Evolutionary conservation across 495 filamentous ascomycete species (phyloP).

Genomic region (Xylaria venustula): DNA sequence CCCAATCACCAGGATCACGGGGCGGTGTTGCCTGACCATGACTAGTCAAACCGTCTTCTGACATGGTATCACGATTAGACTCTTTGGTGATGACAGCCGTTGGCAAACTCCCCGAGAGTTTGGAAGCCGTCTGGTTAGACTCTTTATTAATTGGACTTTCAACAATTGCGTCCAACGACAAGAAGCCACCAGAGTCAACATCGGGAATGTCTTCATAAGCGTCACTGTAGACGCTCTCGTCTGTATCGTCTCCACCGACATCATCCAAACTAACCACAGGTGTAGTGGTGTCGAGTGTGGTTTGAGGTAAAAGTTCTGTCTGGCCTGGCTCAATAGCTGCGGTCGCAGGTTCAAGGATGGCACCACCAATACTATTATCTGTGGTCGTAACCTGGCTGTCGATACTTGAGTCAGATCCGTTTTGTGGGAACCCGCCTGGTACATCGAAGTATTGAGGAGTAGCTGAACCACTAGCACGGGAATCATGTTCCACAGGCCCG

Average conservation of each 20-base stretch:
- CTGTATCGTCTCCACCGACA: slow-evolving; percentile 19
- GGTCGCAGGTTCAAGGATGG: slow-evolving; percentile 23
- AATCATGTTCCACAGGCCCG: slow-evolving; percentile 9
- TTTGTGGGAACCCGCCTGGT: slow-evolving; percentile 46
- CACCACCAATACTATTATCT: background rate
- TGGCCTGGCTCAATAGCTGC: slow-evolving; percentile 13
- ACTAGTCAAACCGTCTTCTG: background rate
- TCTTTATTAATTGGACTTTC: slow-evolving; percentile 50
- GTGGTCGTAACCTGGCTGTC: background rate
- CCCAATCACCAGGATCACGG: slow-evolving; percentile 50
- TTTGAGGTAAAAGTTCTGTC: slow-evolving; percentile 17
- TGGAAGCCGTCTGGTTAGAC: background rate
- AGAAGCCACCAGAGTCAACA: slow-evolving; percentile 69
- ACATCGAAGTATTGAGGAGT: slow-evolving; percentile 35
- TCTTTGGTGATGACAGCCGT: slow-evolving; percentile 1
- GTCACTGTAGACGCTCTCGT: slow-evolving; percentile 78
- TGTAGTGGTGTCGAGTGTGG: slow-evolving; percentile 21
- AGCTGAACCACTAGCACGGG: slow-evolving; percentile 8
- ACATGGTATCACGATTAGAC: background rate
- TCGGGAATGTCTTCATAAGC: slow-evolving; percentile 76
- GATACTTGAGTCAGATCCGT: slow-evolving; percentile 27
- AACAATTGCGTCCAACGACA: slow-evolving; percentile 81
- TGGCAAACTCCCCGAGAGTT: background rate
- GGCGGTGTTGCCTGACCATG: slow-evolving; percentile 4
- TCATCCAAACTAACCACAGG: slow-evolving; percentile 5